Evolutionary conservation across 352 stramenopile species (phyloP).

Genomic region (Phytophthora cryptogea): DNA sequence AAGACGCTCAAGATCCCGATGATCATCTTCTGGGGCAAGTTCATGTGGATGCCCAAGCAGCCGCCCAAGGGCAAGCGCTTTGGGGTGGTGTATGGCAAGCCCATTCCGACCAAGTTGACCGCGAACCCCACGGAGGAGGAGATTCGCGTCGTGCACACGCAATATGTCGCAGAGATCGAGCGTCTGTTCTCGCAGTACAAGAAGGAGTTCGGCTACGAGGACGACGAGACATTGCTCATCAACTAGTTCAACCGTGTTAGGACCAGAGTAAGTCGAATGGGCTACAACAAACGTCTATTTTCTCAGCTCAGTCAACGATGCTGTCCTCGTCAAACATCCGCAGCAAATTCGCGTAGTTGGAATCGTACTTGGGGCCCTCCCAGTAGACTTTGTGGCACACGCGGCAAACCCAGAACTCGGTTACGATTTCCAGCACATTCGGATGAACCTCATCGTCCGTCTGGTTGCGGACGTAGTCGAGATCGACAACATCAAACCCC

Average conservation of each 20-base stretch:
- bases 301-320: conserved; percentile 17
- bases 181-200: conserved; percentile 75
- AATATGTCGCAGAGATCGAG: conserved; percentile 69
- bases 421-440: conserved; percentile 60
- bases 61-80: conserved; percentile 66
- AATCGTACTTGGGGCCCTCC: conserved; percentile 81
- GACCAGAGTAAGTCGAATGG: not conserved
- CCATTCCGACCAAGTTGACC: conserved; percentile 56
- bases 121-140: conserved; percentile 70
- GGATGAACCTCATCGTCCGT: conserved; percentile 58
- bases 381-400: conserved; percentile 76
- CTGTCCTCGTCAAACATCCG: conserved; percentile 50
- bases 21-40: conserved; percentile 82
- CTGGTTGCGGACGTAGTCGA: conserved; percentile 54
- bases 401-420: conserved; percentile 71
- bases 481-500: conserved; percentile 56
- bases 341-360: conserved; percentile 60
- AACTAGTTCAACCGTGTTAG: conserved; percentile 34
- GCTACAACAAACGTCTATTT: conserved; percentile 10
- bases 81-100: conserved; percentile 77
- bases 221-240: conserved; percentile 74
- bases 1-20: conserved; percentile 77
- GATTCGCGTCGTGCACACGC: conserved; percentile 48
- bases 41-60: conserved; percentile 76
- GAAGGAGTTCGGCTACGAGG: conserved; percentile 69